phyloP scores from a whole-genome alignment of 2,329 filamentous ascomycete genomes.

The Lasiodiplodia hormozganensis region DNA sequence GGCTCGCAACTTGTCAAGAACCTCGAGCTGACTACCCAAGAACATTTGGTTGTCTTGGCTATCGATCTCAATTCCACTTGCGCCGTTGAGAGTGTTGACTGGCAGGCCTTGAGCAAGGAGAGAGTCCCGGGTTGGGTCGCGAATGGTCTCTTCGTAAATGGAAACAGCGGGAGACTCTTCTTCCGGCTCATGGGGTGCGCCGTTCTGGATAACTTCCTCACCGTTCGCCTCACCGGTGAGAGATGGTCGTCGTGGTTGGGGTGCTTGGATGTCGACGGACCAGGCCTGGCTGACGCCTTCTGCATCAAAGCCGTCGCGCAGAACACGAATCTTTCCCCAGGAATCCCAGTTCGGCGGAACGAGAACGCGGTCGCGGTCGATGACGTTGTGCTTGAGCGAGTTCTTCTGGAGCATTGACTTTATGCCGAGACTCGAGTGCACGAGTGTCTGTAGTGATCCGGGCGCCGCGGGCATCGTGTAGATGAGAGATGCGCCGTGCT shows the following conservation, averaged over 20 bases:
- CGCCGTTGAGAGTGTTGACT: conserved; percentile 50
- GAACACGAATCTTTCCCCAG: conserved; percentile 93
- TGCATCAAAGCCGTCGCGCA: conserved; percentile 90
- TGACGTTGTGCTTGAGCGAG: conserved; percentile 71
- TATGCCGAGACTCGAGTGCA: conserved; percentile 86
- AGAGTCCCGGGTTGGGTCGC: conserved; percentile 72
- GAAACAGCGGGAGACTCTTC: conserved; percentile 67
- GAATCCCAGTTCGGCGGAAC: conserved; percentile 98
- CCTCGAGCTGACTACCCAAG: conserved; percentile 74
- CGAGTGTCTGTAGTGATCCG: conserved; percentile 77
- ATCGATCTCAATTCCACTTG: conserved; percentile 64
- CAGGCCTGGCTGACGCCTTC: conserved; percentile 85
- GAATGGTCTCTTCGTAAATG: conserved; percentile 80
- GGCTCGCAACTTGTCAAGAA: conserved; percentile 70
- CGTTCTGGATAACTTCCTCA: conserved; percentile 33
- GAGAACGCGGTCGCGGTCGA: conserved; percentile 91
- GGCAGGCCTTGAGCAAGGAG: conserved; percentile 60
- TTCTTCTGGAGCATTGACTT: conserved; percentile 72
- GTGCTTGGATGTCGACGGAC: conserved; percentile 77
- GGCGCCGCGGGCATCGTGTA: conserved; percentile 60
- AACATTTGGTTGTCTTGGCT: conserved; percentile 81
- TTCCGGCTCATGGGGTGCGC: conserved; percentile 30
- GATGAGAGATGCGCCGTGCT: conserved; percentile 67
- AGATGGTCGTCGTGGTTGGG: conserved; percentile 25
- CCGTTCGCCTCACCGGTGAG: conserved; percentile 35